Conservation (phyloP, 2,329 filamentous ascomycete species). For the Colletotrichum limetticola region DNA sequence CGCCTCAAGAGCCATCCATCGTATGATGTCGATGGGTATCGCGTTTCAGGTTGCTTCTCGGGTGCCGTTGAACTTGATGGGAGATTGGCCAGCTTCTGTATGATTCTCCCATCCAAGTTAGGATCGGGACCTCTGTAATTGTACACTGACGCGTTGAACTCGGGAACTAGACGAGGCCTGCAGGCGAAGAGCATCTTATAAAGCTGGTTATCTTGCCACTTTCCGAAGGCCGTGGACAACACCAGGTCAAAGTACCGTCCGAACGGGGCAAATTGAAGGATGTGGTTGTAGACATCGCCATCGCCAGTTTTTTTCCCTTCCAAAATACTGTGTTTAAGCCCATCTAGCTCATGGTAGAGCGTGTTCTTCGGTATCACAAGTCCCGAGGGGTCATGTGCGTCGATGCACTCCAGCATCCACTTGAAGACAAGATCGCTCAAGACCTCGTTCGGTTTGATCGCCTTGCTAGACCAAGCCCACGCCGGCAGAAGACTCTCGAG, state of each 20-base stretch:
- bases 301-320: background rate
- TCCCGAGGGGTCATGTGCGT: slow-evolving; percentile 26
- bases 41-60: background rate
- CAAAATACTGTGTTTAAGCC: background rate
- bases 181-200: slow-evolving; percentile 22
- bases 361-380: slow-evolving; percentile 22
- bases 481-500: slow-evolving; percentile 43
- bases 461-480: slow-evolving; percentile 38
- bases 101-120: slow-evolving; percentile 4
- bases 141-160: slow-evolving; percentile 22
- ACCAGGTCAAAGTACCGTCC: slow-evolving; percentile 6
- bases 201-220: slow-evolving; percentile 15
- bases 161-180: background rate
- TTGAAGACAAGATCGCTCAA: slow-evolving; percentile 36
- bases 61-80: slow-evolving; percentile 1
- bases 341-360: slow-evolving; percentile 10
- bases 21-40: slow-evolving; percentile 18
- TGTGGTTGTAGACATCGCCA: slow-evolving; percentile 17
- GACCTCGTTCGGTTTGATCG: slow-evolving; percentile 37
- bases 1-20: slow-evolving; percentile 4
- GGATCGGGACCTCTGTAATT: slow-evolving; percentile 24
- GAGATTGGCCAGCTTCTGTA: slow-evolving; percentile 20
- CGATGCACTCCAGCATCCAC: slow-evolving; percentile 38
- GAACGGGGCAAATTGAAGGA: slow-evolving; percentile 9
- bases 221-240: slow-evolving; percentile 3